These are phyloP conservation scores for Rhododendron griersonianum DNA, from an alignment of 148 eudicot species.

Conservation along the genomic window DNA sequence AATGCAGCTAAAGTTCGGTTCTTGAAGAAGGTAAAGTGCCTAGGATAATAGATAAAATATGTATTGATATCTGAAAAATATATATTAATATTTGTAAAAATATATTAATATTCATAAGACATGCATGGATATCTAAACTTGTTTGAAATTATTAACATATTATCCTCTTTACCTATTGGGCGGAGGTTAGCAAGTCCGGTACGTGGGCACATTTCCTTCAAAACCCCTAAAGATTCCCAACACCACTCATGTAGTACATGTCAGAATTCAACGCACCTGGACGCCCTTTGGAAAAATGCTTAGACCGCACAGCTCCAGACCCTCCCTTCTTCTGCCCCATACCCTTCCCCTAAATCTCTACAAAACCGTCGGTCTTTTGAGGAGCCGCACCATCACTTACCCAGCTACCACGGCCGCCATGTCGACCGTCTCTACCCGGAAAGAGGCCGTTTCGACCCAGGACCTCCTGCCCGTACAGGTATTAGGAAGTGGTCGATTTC, in stretches of 20 bases:
- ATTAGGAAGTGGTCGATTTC: not conserved
- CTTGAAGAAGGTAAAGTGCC: no score
- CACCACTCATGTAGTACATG: not conserved
- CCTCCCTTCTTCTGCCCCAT: not conserved
- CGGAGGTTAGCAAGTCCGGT: no score
- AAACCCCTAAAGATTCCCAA: not conserved
- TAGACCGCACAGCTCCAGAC: not conserved
- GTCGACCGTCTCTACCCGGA: conserved; percentile 24
- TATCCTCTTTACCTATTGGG: no score
- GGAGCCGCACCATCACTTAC: conserved; percentile 11
- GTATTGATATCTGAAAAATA: no score
- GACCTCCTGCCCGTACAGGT: conserved; percentile 40
- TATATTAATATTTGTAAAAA: no score
- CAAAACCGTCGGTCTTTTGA: not conserved
- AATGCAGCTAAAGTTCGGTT: no score
- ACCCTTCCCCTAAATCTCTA: not conserved
- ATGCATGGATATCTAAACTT: no score
- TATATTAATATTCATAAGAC: no score
- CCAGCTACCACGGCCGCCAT: conserved; percentile 26
- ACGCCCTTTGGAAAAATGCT: conserved; percentile 26
- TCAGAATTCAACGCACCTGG: conserved; percentile 28
- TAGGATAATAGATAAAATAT: no score
- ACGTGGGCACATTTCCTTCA: no score
- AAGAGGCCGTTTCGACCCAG: conserved; percentile 17
- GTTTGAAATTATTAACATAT: no score